Evolutionary conservation across 1,139 yeast species (phyloP).

Genomic region (Lodderomyces theae): DNA sequence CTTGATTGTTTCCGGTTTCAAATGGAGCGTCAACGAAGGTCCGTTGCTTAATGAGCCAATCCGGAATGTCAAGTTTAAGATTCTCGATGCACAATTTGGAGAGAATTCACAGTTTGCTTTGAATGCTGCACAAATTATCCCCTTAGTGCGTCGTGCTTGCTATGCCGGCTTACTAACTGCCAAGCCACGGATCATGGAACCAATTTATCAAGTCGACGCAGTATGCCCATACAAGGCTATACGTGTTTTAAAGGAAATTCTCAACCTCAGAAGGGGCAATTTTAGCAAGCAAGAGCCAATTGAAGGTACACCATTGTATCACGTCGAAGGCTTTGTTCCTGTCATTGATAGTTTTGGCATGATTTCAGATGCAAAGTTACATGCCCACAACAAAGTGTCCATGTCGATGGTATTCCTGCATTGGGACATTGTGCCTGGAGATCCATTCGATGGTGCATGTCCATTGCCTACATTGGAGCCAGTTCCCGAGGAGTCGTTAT

Average conservation of each 20-base stretch:
- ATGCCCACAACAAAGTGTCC: constrained; percentile 77
- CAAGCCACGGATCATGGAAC: constrained; percentile 78
- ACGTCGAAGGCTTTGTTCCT: constrained; percentile 67
- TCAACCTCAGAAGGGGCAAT: constrained; percentile 61
- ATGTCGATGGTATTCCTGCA: constrained; percentile 66
- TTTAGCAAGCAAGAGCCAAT: constrained; percentile 49
- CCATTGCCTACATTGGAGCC: constrained; percentile 70
- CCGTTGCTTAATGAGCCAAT: constrained; percentile 88
- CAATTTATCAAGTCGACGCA: constrained; percentile 64
- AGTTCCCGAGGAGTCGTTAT: constrained; percentile 65
- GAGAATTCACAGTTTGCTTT: constrained; percentile 40
- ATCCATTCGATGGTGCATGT: constrained; percentile 72
- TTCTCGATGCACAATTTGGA: constrained; percentile 32
- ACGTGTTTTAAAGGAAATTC: constrained; percentile 44
- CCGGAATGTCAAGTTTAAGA: constrained; percentile 65
- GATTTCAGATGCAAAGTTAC: constrained; percentile 77
- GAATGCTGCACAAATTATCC: constrained; percentile 70
- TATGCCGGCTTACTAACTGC: constrained; percentile 80
- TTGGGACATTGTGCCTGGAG: constrained; percentile 88
- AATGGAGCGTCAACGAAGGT: constrained; percentile 83
- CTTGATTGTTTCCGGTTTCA: constrained; percentile 70
- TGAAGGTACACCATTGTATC: constrained; percentile 70
- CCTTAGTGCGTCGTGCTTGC: constrained; percentile 82
- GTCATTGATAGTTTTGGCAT: constrained; percentile 89
- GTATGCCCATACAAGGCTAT: constrained; percentile 52